These are phyloP conservation scores for Dendrothele bispora DNA, from an alignment of 768 basidiomycete genomes.

Conservation along the genomic window DNA sequence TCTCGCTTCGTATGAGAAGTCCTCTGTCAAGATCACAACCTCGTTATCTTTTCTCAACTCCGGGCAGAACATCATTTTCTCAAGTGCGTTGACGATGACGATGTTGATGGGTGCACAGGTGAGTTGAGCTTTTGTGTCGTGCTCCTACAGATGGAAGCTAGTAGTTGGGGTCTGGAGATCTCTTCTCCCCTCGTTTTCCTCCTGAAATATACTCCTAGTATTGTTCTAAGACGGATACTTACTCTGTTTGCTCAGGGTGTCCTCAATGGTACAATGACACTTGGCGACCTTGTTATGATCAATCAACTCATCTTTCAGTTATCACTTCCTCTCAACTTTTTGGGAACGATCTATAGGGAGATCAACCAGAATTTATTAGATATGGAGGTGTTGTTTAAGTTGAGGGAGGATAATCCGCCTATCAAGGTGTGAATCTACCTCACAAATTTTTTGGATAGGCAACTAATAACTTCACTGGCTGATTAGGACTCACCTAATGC, in stretches of 20 bases:
- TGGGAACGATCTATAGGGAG: slow-evolving; percentile 97
- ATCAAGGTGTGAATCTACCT: slow-evolving; percentile 55
- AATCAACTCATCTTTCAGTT: slow-evolving; percentile 98
- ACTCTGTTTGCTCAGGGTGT: slow-evolving; percentile 5
- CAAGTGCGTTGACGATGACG: slow-evolving; percentile 86
- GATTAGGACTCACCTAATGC: slow-evolving; percentile 68
- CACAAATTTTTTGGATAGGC: too few relatives aligned
- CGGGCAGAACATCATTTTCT: slow-evolving; percentile 96
- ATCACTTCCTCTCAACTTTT: slow-evolving; percentile 93
- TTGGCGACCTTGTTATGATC: slow-evolving; percentile 98
- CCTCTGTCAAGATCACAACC: slow-evolving; percentile 93
- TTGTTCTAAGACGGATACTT: too few relatives aligned
- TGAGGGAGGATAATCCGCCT: slow-evolving; percentile 79
- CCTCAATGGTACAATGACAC: slow-evolving; percentile 90
- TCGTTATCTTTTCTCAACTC: slow-evolving; percentile 93
- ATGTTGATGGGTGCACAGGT: slow-evolving; percentile 98
- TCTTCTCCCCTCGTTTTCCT: too few relatives aligned
- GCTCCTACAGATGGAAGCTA: too few relatives aligned
- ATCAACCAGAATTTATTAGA: slow-evolving; percentile 94
- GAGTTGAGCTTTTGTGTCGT: slow-evolving; percentile 60
- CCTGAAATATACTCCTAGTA: too few relatives aligned
- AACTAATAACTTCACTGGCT: neutral
- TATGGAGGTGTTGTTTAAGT: slow-evolving; percentile 93
- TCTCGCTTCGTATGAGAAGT: slow-evolving; percentile 82
- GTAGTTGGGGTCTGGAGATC: too few relatives aligned